These are phyloP conservation scores for Solanum pinnatisectum DNA, from an alignment of 257 asterid species.

Conservation along the genomic window DNA sequence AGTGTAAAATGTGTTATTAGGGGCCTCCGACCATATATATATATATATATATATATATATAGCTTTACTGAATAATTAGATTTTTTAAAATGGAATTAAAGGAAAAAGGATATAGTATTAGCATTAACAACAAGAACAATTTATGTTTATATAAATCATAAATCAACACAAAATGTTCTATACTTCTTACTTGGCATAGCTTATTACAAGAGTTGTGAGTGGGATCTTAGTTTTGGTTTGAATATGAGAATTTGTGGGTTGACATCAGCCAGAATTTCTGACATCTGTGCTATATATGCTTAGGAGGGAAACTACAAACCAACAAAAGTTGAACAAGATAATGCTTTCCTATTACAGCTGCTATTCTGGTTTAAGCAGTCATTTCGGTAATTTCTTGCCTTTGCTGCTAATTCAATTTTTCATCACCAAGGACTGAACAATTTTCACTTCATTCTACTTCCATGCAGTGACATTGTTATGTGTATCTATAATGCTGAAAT, in stretches of 20 bases:
- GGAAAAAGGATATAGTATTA: background rate
- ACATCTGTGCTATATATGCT: constrained; percentile 1
- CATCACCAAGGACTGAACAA: background rate
- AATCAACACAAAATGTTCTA: background rate
- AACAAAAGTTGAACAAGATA: constrained; percentile 64
- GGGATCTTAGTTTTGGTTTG: background rate
- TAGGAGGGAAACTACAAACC: constrained; percentile 83
- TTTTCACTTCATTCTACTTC: background rate
- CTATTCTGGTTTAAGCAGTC: constrained; percentile 98
- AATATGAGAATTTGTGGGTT: background rate
- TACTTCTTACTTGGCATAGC: background rate
- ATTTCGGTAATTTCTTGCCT: constrained; percentile 49
- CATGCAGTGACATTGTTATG: background rate
- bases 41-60: no score
- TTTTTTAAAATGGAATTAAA: background rate
- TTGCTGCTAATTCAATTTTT: background rate
- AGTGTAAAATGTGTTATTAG: background rate
- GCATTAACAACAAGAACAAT: background rate
- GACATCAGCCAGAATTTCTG: background rate
- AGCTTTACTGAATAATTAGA: background rate
- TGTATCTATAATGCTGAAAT: background rate
- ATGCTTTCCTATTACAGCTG: constrained; percentile 86
- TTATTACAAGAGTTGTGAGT: background rate
- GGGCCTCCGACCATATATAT: background rate
- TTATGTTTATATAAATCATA: background rate